Conservation (phyloP, 495 filamentous ascomycete species). For the Cetradonia linearis region DNA sequence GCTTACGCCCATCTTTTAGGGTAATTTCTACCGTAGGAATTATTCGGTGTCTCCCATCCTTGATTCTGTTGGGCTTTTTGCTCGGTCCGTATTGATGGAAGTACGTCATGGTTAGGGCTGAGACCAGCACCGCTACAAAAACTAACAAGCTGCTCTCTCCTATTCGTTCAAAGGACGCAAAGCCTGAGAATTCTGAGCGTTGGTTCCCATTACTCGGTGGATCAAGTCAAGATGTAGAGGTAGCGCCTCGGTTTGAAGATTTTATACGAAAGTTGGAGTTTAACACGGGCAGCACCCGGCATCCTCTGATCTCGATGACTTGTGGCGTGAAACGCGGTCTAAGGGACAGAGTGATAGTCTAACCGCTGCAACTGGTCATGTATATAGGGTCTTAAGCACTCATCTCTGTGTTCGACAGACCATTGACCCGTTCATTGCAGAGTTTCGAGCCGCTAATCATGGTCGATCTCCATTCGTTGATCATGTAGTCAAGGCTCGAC, state of each 20-base stretch:
- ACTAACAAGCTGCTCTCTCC: background rate
- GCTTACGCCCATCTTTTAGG: slow-evolving; percentile 30
- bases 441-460: slow-evolving; percentile 30
- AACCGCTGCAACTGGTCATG: slow-evolving; percentile 22
- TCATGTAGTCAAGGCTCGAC: slow-evolving; percentile 20
- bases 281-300: slow-evolving; percentile 26
- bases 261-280: slow-evolving; percentile 24
- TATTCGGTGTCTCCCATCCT: background rate
- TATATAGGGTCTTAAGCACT: slow-evolving; percentile 27
- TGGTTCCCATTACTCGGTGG: background rate
- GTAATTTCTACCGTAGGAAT: background rate
- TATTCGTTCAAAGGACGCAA: background rate
- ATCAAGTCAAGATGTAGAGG: background rate
- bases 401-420: slow-evolving; percentile 21
- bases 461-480: slow-evolving; percentile 31
- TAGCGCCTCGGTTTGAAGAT: background rate
- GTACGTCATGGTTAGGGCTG: background rate
- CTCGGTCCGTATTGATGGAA: background rate
- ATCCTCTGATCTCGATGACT: slow-evolving; percentile 14
- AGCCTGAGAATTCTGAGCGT: background rate
- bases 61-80: background rate
- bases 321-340: slow-evolving; percentile 19
- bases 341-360: slow-evolving; percentile 10
- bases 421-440: slow-evolving; percentile 30
- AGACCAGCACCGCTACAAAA: background rate